Percentiles rank a stretch among this genome's conserved stretches.
Evolutionary conservation across 192 early-diverging fungal species (phyloP).

Genomic region (Coemansia guatemalensis): DNA sequence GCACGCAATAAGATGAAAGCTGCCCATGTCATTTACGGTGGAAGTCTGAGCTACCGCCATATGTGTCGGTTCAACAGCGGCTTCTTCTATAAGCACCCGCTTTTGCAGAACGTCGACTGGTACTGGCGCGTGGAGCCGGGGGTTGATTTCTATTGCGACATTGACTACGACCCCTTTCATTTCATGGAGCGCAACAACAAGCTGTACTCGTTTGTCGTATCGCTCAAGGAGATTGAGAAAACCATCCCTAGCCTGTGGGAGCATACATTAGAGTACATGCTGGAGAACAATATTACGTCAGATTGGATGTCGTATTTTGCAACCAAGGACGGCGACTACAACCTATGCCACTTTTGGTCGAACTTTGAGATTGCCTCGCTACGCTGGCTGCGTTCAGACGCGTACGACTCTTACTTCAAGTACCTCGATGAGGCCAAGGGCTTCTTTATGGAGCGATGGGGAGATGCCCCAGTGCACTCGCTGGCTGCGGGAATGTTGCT

Average conservation of each 20-base stretch:
- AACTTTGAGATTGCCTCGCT: constrained; percentile 80
- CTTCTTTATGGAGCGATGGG: constrained; percentile 81
- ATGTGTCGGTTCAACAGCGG: constrained; percentile 76
- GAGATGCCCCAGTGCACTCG: constrained; percentile 78
- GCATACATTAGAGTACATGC: constrained; percentile 45
- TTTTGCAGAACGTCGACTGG: constrained; percentile 69
- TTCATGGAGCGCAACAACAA: constrained; percentile 75
- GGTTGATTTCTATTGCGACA: constrained; percentile 78
- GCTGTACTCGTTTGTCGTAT: constrained; percentile 67
- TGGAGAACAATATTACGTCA: constrained; percentile 23
- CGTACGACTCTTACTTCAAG: constrained; percentile 63
- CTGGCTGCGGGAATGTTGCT: constrained; percentile 61
- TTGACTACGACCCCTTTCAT: constrained; percentile 81
- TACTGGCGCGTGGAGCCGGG: constrained; percentile 91
- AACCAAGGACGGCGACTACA: constrained; percentile 49
- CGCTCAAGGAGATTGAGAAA: constrained; percentile 52
- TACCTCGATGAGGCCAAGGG: constrained; percentile 66
- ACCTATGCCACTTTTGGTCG: constrained; percentile 77
- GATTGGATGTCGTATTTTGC: constrained; percentile 49
- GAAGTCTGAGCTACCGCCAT: constrained; percentile 76
- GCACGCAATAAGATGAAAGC: constrained; percentile 61
- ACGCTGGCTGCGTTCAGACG: constrained; percentile 57
- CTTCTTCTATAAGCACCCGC: constrained; percentile 65
- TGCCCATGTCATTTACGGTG: constrained; percentile 68
- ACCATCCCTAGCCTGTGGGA: constrained; percentile 62